Evolutionary conservation across 116 monocot species (phyloP), one percentile per base, ranked within the genome.

Genomic region (Cymodocea nodosa): DNA sequence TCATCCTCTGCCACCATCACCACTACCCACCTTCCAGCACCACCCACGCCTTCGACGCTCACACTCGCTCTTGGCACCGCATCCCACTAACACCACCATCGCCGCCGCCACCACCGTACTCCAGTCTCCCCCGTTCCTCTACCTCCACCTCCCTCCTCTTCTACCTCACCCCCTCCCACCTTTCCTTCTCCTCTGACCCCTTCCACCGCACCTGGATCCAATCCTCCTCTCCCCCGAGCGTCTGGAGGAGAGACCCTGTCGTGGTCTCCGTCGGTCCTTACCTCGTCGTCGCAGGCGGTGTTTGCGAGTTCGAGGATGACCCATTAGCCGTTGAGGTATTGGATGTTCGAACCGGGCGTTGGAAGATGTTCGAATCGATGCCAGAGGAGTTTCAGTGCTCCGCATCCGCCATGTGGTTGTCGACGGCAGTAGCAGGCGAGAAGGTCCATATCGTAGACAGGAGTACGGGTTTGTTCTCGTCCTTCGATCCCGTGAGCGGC

Each of bases 281-380:
- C 70, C 8, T 73, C 37, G 70, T 79, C 3, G 67, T 74, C 37
- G 73, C 70, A 6, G 83, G 79, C 62, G 83, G 79, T 48, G 67
- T 64, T 2, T 76, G 56, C 63, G 60, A 51, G 12, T 68, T 62
- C n/a, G 78, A 71, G 34, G 84, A 75, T 12, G 74, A 68, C 30
- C 67, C 65, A 1, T 54, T 25, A 15, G 58, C 73, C 5, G 80
- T 74, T 2, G 84, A 80, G 64, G 68, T 74, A 22, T 60, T 54
- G 23, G 55, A 44, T 20, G 9, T 35, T 35, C 39, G 52, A 23
- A 39, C 16, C 18, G 23, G 65, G 1, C 65, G 36, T 16, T 73
- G 76, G 50, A 35, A 64, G 37, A 54, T 15, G 15, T 48, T 3
- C 24, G 51, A 72, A 52, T 62, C 77, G 23, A 58, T 84, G 59